Base-by-base conservation (phyloP, 129 eudicot species). In the Lactuca saligna region DNA sequence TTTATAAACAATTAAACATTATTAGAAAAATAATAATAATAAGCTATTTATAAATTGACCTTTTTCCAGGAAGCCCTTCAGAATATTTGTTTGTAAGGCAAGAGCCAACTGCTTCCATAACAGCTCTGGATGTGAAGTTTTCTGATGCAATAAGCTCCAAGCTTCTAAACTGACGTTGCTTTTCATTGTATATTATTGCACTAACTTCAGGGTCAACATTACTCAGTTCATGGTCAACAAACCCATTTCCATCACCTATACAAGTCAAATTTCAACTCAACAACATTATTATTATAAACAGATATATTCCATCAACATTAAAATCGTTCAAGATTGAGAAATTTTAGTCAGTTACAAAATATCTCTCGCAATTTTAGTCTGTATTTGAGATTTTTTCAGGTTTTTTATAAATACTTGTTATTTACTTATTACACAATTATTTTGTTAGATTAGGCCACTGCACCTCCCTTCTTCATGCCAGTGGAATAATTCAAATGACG, bases 51-150 rank as follows among this genome's bases (percentile, higher is more conserved):
- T 25, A 1, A 0, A 46, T 8, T 74, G 48, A 92, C 98, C 98
- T 84, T 83, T 93, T 93, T 5, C 98, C 98, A 29, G 98, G 98
- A 58, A 93, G 79, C 33, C 98, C 98, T 83, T 93, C 98, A 58
- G 98, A 93, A 54, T 92, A 92, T 71, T 92, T 92, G 80, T 89
- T 93, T 25, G 98, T 93, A 62, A 93, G 91, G 76, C 97, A 89
- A 58, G 98, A 93, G 70, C 98, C 96, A 63, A 89, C 98, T 60
- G 97, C 98, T 75, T 93, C 98, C 98, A 93, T 93, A 51, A 89
- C 98, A 51, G 98, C 98, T 69, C 95, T 87, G 20, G 91, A 93
- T 6, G 98, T 93, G 81, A 89, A 93, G 74, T 93, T 93, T 80
- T 93, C 98, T 1, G 98, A 93, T 15, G 98, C 98, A 75, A 93